phyloP scores from a whole-genome alignment of 495 filamentous ascomycete genomes.

The Trichoderma virens region DNA sequence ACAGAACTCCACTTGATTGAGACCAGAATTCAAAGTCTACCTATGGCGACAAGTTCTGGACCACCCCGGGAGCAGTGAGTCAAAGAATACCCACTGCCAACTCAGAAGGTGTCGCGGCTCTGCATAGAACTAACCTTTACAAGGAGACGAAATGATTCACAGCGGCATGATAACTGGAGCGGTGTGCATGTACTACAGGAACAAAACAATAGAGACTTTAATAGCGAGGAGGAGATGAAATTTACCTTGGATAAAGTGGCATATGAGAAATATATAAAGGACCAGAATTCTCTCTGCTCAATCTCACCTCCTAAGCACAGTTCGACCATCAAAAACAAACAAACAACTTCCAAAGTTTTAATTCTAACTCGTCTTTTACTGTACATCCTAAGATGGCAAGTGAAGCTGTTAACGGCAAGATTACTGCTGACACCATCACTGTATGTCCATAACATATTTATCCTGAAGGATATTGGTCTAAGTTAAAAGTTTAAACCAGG shows the following conservation, averaged over 20 bases:
- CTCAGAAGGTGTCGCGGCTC: not conserved
- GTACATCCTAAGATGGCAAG: not conserved
- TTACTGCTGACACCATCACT: not conserved
- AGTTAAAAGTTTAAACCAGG: not conserved
- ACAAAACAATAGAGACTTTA: not conserved
- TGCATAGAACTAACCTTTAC: not conserved
- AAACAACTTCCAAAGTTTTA: not conserved
- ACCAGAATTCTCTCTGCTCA: not conserved
- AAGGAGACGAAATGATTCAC: not conserved
- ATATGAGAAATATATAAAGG: not conserved
- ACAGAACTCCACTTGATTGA: not conserved
- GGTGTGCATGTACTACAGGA: not conserved
- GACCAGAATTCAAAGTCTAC: not conserved
- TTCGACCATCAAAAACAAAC: not conserved
- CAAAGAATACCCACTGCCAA: not conserved
- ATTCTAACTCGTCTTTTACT: not conserved
- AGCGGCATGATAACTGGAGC: not conserved
- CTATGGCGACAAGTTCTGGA: not conserved
- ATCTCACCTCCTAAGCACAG: not conserved
- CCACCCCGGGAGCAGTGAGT: not conserved
- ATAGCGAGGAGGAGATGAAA: not conserved
- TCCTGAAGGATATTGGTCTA: not conserved
- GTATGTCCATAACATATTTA: not conserved
- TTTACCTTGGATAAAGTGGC: not conserved
- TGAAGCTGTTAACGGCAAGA: not conserved